These are phyloP conservation scores for Crucihimalaya himalaica DNA, from an alignment of 345 rosid genomes.

Conservation along the genomic window DNA sequence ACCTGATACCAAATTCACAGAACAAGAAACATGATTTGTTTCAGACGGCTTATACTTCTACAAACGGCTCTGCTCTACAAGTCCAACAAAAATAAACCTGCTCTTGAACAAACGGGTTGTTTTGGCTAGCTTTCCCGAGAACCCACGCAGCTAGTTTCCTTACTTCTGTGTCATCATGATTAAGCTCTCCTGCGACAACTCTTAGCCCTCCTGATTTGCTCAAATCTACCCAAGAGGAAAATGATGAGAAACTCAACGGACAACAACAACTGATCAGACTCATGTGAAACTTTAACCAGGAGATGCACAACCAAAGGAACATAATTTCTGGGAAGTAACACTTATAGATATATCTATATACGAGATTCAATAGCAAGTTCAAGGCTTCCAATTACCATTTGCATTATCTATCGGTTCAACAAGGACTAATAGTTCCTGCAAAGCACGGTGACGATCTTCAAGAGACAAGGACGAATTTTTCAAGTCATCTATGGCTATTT, in stretches of 20 bases:
- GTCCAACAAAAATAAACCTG: conserved; percentile 48
- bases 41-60: conserved; percentile 16
- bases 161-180: conserved; percentile 64
- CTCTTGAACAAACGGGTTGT: conserved; percentile 76
- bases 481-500: conserved; percentile 72
- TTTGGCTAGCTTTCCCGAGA: conserved; percentile 89
- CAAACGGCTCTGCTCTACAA: conserved; percentile 7
- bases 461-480: conserved; percentile 69
- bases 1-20: conserved; percentile 47
- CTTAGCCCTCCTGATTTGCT: conserved; percentile 76
- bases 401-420: conserved; percentile 97
- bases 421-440: conserved; percentile 78
- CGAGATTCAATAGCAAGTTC: background rate
- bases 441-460: conserved; percentile 76
- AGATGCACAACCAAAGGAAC: background rate
- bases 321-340: background rate
- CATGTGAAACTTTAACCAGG: background rate
- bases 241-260: background rate
- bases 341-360: too few relatives aligned
- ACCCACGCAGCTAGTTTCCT: conserved; percentile 94
- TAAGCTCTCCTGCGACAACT: conserved; percentile 56
- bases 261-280: background rate
- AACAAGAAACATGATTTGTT: background rate
- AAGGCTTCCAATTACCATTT: conserved; percentile 51
- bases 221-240: conserved; percentile 55